A percentile compares a stretch with the other conserved stretches of the same genome.
Conservation (phyloP, 2,329 filamentous ascomycete species). For the Fusarium haematococcum region DNA sequence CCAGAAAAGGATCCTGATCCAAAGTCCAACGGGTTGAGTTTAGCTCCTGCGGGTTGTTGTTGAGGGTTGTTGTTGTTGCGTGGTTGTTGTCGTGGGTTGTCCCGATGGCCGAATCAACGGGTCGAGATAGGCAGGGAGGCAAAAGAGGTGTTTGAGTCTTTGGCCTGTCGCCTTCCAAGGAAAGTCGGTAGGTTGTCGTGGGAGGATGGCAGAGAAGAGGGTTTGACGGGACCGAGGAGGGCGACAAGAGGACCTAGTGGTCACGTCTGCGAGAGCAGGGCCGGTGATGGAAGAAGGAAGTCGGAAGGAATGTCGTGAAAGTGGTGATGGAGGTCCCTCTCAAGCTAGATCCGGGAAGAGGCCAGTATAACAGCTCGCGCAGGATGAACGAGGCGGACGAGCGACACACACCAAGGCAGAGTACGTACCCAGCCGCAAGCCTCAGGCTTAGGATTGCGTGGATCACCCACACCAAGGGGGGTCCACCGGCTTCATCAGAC, state of each 20-base stretch:
- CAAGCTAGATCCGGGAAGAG: conserved; percentile 39
- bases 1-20: conserved; percentile 43
- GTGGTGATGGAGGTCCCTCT: conserved; percentile 45
- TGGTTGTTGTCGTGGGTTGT: conserved; percentile 37
- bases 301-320: conserved; percentile 55
- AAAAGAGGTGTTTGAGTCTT: conserved; percentile 15
- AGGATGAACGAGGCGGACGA: conserved; percentile 42
- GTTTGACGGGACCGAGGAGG: conserved; percentile 22
- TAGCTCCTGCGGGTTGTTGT: conserved; percentile 36
- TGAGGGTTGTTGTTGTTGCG: conserved; percentile 11
- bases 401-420: conserved; percentile 17
- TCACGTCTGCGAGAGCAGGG: conserved; percentile 42
- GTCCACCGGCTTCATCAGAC: conserved; percentile 49
- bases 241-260: conserved; percentile 42
- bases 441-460: conserved; percentile 52
- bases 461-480: conserved; percentile 49
- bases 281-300: conserved; percentile 37
- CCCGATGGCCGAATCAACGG: conserved; percentile 64
- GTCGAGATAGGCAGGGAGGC: conserved; percentile 51
- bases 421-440: conserved; percentile 44
- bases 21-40: conserved; percentile 43
- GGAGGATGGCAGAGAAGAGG: conserved; percentile 1
- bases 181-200: conserved; percentile 26
- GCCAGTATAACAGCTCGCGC: conserved; percentile 38
- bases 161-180: conserved; percentile 31